Evolutionary conservation across 2,329 filamentous ascomycete genomes (phyloP), one percentile per base, ranked within the genome.

Genomic region (Leptodontidium sp.): DNA sequence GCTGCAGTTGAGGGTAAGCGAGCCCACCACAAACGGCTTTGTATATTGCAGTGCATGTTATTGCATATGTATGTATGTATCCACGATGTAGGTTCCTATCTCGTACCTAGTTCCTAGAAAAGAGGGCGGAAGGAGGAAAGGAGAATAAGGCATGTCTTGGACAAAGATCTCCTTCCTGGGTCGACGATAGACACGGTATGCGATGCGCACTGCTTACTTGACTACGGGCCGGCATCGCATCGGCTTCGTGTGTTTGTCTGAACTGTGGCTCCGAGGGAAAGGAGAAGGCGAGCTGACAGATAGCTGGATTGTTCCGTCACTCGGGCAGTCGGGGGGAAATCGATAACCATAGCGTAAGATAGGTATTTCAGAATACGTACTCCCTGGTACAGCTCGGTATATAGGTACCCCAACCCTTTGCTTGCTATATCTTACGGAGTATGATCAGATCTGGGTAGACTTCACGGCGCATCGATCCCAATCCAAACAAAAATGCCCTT

Each of bases 1-100:
- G 32, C 29, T 58, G 49, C 32, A 40, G 50, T 24, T 4, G 12
- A 38, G 32, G 40, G 43, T 43, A 61, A 50, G 47, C 64, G 57
- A 43, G 21, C 32, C 64, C 35, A 59, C 55, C 12, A 40, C 43
- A 15, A 59, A 35, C 21, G 29, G n/a, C 12, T n/a, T 45, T 15
- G 45, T 47, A 66, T 66, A 66, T 53, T 47, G 35, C 17, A 32
- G 21, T 53, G 55, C 64, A 61, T 66, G 35, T 15, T 66, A 66
- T 61, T 66, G 57, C 64, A 66, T 66, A 49, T 29, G 17, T 35
- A 43, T 26, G 14, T n/a, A 32, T 29, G 38, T 61, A n/a, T 47
- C 58, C 26, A 38, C 35, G 55, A 43, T 24, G 6, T 32, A 15
- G 14, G n/a, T 26, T 26, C 53, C 14, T 21, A 9, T 32, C 26